Evolutionary conservation across 176 grass and related monocot genomes (phyloP).

Genomic region (Triticum monococcum): DNA sequence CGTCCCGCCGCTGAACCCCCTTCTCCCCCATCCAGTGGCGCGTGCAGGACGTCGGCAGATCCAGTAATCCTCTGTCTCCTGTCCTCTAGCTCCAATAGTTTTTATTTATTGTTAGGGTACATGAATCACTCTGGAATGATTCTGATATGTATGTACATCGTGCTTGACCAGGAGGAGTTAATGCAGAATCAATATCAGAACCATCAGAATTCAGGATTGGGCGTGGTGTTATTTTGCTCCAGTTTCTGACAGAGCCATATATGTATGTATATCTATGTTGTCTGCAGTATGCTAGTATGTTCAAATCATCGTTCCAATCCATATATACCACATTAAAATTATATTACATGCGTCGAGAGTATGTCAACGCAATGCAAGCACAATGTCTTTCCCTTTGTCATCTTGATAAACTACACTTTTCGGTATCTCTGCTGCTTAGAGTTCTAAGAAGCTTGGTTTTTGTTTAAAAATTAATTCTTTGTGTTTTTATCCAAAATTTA

Average conservation of each 20-base stretch:
- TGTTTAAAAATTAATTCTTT: not conserved
- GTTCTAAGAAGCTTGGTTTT: not conserved
- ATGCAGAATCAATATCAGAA: no score
- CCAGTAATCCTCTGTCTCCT: no score
- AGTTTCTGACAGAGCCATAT: not conserved
- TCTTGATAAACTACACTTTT: not conserved
- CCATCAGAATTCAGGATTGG: not conserved
- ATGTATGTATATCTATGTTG: not conserved
- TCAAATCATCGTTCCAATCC: not conserved
- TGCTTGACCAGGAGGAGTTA: not conserved
- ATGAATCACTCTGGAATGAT: no score
- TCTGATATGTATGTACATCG: not conserved
- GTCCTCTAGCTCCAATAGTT: no score
- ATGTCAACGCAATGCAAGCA: not conserved
- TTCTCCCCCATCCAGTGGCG: no score
- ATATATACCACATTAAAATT: not conserved
- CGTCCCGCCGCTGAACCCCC: no score
- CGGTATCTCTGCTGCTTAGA: not conserved
- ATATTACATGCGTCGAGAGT: not conserved
- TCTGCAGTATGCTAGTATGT: not conserved
- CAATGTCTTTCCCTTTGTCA: not conserved
- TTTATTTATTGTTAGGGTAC: no score
- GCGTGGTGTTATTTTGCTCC: not conserved
- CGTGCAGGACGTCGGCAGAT: no score
- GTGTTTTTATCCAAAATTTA: not conserved